Conservation (phyloP, 23 red algal species). For the Gracilaria caudata region DNA sequence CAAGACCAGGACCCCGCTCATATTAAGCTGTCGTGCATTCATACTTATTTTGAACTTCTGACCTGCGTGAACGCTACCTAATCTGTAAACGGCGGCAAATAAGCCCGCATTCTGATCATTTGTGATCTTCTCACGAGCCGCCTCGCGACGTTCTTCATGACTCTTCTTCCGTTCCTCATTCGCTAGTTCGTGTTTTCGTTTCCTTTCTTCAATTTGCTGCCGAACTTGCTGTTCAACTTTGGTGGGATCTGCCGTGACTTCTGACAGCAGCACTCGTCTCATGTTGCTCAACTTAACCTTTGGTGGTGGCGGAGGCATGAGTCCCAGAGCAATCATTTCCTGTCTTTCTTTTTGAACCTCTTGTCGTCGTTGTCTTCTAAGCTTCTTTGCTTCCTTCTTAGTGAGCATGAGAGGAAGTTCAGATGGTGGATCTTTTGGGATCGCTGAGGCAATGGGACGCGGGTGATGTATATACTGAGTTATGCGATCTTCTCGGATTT, state of each 20-base stretch:
- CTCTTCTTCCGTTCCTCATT: slow-evolving; percentile 84
- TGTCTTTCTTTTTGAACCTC: slow-evolving; percentile 78
- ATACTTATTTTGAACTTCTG: slow-evolving; percentile 79
- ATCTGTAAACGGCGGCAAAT: slow-evolving; percentile 70
- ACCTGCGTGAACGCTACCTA: slow-evolving; percentile 43
- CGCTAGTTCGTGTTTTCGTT: slow-evolving; percentile 63
- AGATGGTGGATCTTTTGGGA: slow-evolving; percentile 24
- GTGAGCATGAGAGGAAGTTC: slow-evolving; percentile 85
- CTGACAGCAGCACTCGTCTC: slow-evolving; percentile 78
- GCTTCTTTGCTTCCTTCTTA: slow-evolving; percentile 79
- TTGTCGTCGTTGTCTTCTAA: slow-evolving; percentile 61
- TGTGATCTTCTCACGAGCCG: slow-evolving; percentile 53
- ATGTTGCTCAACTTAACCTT: slow-evolving; percentile 92
- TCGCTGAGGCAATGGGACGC: slow-evolving; percentile 27
- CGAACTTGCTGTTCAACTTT: slow-evolving; percentile 82
- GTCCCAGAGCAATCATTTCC: slow-evolving; percentile 75
- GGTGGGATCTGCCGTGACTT: slow-evolving; percentile 78
- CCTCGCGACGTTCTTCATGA: slow-evolving; percentile 63
- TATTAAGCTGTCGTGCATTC: slow-evolving; percentile 65
- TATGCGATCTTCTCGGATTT: slow-evolving; percentile 55
- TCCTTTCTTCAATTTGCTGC: slow-evolving; percentile 67
- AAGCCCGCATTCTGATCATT: slow-evolving; percentile 65
- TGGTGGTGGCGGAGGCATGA: slow-evolving; percentile 65
- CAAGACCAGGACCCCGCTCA: slow-evolving; percentile 57
- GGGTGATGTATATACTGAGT: slow-evolving; percentile 76